These are phyloP conservation scores for Neospermospora avenae DNA, from an alignment of 2,329 filamentous ascomycete genomes.

Conservation along the genomic window DNA sequence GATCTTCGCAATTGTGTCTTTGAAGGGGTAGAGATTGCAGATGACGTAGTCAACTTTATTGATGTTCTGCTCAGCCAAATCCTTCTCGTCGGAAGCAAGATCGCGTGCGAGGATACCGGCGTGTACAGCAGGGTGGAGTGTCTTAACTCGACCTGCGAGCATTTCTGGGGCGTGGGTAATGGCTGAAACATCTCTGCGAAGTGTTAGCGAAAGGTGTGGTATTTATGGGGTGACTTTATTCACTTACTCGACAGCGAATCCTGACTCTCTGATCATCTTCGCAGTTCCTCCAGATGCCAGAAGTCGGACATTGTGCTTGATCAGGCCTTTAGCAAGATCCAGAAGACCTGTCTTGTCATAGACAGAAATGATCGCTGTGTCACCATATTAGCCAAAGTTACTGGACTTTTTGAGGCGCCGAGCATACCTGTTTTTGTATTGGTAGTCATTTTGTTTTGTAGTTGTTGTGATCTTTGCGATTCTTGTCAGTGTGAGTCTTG, in stretches of 20 bases:
- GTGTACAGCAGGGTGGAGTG: constrained; percentile 81
- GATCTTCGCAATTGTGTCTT: constrained; percentile 94
- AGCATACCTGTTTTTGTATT: constrained; percentile 26
- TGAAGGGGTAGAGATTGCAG: constrained; percentile 99
- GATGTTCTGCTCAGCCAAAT: constrained; percentile 92
- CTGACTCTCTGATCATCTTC: constrained; percentile 94
- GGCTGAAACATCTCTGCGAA: constrained; percentile 81
- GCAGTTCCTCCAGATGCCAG: constrained; percentile 93
- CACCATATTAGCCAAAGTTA: neutral
- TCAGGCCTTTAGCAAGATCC: constrained; percentile 86
- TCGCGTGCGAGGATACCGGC: constrained; percentile 88
- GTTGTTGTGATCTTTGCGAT: neutral
- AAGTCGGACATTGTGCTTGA: constrained; percentile 85
- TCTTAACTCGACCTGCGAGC: constrained; percentile 90
- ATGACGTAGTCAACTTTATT: constrained; percentile 93
- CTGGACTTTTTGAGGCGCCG: neutral
- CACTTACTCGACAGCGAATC: constrained; percentile 87
- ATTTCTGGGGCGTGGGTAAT: constrained; percentile 98
- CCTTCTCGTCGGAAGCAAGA: constrained; percentile 93
- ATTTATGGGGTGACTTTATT: neutral
- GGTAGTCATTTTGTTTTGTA: constrained; percentile 19
- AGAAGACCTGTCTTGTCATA: constrained; percentile 97
- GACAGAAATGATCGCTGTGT: constrained; percentile 84
- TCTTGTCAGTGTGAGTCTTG: neutral
- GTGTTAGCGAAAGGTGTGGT: neutral